These are phyloP conservation scores for Oryza glumipatula DNA, from an alignment of 176 grass and related monocot species.

Conservation along the genomic window DNA sequence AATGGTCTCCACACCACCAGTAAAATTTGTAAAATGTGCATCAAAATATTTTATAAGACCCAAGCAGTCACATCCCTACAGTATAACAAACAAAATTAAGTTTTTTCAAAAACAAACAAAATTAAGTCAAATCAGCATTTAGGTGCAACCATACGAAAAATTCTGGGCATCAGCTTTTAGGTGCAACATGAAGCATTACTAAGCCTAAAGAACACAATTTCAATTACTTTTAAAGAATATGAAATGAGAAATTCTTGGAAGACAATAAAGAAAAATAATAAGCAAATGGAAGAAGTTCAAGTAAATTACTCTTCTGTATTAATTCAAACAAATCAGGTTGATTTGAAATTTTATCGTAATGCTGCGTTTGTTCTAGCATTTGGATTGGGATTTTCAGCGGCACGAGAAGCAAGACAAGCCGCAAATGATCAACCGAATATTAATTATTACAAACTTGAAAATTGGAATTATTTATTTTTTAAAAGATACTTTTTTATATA, in stretches of 20 bases:
- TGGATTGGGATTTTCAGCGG: too few species aligned
- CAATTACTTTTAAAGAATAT: neutral
- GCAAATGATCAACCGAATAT: too few species aligned
- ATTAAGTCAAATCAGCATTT: neutral
- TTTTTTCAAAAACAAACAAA: neutral
- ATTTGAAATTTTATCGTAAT: neutral
- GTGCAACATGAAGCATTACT: neutral
- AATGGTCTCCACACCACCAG: conserved; percentile 93
- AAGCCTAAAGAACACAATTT: neutral
- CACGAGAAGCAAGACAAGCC: too few species aligned
- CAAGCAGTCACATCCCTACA: conserved; percentile 89
- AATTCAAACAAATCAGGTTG: neutral
- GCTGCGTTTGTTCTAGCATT: too few species aligned
- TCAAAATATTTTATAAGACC: conserved; percentile 98
- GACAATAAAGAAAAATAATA: neutral
- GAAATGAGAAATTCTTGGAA: conserved; percentile 5
- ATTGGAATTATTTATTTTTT: too few species aligned
- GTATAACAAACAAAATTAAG: neutral
- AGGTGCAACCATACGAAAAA: neutral
- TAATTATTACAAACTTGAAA: too few species aligned
- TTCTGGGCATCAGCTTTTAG: neutral
- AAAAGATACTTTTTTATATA: too few species aligned
- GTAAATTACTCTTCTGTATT: neutral
- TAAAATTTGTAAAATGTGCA: conserved; percentile 96
- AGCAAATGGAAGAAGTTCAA: neutral